phyloP scores from a whole-genome alignment of 1,284 basidiomycete genomes.

The Ceratobasidium sp. region DNA sequence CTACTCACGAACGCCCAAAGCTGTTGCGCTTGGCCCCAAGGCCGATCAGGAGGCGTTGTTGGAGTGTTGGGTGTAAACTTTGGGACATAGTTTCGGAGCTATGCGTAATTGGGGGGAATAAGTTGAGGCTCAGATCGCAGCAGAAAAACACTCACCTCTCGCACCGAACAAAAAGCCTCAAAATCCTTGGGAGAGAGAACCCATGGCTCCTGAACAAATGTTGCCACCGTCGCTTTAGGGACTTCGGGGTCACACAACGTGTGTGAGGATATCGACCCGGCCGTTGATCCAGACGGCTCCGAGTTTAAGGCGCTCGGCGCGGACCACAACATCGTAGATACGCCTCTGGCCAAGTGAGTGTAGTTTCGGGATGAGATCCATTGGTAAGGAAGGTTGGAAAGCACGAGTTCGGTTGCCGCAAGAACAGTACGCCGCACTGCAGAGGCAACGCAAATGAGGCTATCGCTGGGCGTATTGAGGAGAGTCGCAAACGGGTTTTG shows the following conservation, averaged over 20 bases:
- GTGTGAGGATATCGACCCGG: constrained; percentile 19
- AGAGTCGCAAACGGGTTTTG: constrained; percentile 38
- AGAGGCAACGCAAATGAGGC: constrained; percentile 37
- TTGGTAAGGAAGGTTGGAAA: constrained; percentile 35
- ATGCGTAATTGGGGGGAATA: neutral
- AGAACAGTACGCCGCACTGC: constrained; percentile 37
- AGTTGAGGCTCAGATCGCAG: neutral
- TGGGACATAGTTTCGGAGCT: constrained; percentile 41
- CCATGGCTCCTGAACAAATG: constrained; percentile 41
- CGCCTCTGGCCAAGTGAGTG: constrained; percentile 29
- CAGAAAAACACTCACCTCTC: constrained; percentile 14
- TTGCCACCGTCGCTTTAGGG: constrained; percentile 35
- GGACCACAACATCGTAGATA: constrained; percentile 40
- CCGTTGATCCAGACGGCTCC: constrained; percentile 7
- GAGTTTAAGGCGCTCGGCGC: neutral
- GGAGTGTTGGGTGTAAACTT: constrained; percentile 23
- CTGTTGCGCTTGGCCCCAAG: constrained; percentile 39
- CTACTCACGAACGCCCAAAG: constrained; percentile 43
- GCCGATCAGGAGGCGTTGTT: constrained; percentile 19
- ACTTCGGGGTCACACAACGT: constrained; percentile 31
- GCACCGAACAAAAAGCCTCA: constrained; percentile 28
- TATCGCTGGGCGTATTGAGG: constrained; percentile 34
- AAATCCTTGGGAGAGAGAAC: constrained; percentile 40
- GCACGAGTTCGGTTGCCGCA: constrained; percentile 36
- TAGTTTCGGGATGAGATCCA: constrained; percentile 40